Percentiles rank a stretch among this genome's conserved stretches.
Evolutionary conservation across 2,329 filamentous ascomycete species (phyloP).

Genomic region (Samsoniella hepiali): DNA sequence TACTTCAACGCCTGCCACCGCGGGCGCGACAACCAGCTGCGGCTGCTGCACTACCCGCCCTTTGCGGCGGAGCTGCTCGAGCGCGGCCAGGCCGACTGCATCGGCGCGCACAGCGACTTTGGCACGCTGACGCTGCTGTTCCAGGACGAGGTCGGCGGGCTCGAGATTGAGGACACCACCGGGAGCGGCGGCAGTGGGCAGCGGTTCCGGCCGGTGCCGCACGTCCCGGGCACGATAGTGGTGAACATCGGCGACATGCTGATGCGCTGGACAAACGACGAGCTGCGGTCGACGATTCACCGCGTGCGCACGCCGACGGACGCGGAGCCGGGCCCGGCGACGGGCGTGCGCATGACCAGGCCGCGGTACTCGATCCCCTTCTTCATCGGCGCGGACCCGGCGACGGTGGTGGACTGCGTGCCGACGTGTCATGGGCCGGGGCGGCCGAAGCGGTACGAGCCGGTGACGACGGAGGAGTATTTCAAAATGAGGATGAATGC

Average conservation of each 20-base stretch:
- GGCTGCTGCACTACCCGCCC: constrained; percentile 53
- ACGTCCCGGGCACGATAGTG: constrained; percentile 34
- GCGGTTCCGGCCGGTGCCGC: constrained; percentile 25
- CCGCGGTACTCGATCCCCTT: constrained; percentile 59
- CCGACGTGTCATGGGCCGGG: constrained; percentile 41
- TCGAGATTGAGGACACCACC: constrained; percentile 43
- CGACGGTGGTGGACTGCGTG: constrained; percentile 50
- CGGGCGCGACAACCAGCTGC: constrained; percentile 56
- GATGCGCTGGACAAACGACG: constrained; percentile 39
- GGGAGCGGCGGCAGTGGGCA: constrained; percentile 19
- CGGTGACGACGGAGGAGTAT: constrained; percentile 32
- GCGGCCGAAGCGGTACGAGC: constrained; percentile 48
- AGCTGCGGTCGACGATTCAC: constrained; percentile 35
- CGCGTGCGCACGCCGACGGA: constrained; percentile 40
- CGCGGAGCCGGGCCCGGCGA: constrained; percentile 21
- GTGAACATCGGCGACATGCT: constrained; percentile 40
- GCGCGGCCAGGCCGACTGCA: constrained; percentile 28
- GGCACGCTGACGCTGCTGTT: constrained; percentile 32
- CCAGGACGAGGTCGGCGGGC: constrained; percentile 34
- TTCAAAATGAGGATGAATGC: constrained; percentile 28
- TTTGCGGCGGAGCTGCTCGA: constrained; percentile 29
- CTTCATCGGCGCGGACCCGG: constrained; percentile 50
- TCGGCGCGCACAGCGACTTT: constrained; percentile 34
- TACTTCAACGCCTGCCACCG: constrained; percentile 67
- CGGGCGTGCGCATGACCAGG: constrained; percentile 39